Conservation (phyloP, 2,329 filamentous ascomycete species). For the Arthrobotrys entomopaga region DNA sequence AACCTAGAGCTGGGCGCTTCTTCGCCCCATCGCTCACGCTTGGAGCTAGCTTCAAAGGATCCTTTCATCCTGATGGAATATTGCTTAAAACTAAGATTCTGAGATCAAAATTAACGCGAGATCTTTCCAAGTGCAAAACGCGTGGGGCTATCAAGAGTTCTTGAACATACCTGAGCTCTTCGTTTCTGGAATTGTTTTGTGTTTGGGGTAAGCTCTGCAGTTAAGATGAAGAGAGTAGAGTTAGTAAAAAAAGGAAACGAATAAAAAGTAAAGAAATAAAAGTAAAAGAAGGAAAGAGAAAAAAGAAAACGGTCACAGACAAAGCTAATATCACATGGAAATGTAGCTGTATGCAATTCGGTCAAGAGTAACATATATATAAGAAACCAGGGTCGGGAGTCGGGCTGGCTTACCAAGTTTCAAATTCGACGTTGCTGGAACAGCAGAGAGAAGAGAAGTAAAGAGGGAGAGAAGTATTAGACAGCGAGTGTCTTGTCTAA, state of each 20-base stretch:
- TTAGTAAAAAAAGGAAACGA: no score
- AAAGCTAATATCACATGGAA: no score
- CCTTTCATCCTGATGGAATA: constrained; percentile 13
- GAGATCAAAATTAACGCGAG: not conserved
- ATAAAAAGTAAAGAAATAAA: no score
- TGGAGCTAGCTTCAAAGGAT: constrained; percentile 11
- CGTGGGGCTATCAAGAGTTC: no score
- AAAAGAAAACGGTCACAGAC: no score
- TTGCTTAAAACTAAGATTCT: not conserved
- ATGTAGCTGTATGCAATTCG: no score
- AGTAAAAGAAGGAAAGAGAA: no score
- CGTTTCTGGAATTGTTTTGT: no score
- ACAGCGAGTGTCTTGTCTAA: not conserved
- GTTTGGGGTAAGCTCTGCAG: no score
- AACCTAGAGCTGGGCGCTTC: constrained; percentile 6
- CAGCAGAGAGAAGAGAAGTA: not conserved
- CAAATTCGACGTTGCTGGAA: not conserved
- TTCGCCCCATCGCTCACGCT: constrained; percentile 24
- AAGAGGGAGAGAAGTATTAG: not conserved
- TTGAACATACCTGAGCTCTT: no score
- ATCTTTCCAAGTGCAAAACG: not conserved
- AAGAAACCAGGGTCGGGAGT: not conserved
- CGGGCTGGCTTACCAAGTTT: not conserved
- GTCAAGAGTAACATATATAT: not conserved
- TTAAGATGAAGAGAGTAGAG: no score